Percentiles rank a stretch among this genome's conserved stretches.
Evolutionary conservation across 768 basidiomycete genomes (phyloP).

Genomic region (Suillus tomentosus): DNA sequence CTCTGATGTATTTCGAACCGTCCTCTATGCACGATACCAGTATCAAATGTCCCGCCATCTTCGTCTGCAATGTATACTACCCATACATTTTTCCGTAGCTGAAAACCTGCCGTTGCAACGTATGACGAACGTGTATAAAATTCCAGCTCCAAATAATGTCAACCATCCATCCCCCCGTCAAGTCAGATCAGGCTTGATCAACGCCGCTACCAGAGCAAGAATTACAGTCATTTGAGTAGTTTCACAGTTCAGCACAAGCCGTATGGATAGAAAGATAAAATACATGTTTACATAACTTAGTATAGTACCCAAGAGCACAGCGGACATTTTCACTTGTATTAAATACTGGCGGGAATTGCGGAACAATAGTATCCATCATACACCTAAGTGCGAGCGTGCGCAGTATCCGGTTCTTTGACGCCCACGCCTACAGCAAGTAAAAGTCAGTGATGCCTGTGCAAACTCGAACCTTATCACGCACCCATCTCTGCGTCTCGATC

Average conservation of each 20-base stretch:
- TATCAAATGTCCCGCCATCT: no score
- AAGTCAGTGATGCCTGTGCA: slow-evolving; percentile 11
- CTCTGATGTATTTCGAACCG: no score
- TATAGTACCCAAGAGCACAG: neutral
- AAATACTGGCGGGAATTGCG: neutral
- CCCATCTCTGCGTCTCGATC: slow-evolving; percentile 73
- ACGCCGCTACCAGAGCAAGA: no score
- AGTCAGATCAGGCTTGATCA: no score
- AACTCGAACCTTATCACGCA: slow-evolving; percentile 24
- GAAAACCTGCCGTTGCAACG: no score
- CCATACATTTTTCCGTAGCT: neutral
- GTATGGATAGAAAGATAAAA: neutral
- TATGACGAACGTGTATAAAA: no score
- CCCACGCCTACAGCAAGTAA: slow-evolving; percentile 46
- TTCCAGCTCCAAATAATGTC: no score
- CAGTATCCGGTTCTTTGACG: slow-evolving; percentile 59
- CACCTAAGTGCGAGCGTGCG: slow-evolving; percentile 44
- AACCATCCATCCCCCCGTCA: no score
- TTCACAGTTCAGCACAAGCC: neutral
- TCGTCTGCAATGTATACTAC: neutral
- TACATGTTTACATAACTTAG: neutral
- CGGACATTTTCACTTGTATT: no score
- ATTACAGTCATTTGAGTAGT: neutral
- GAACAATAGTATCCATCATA: no score
- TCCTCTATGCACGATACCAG: neutral